Evolutionary conservation across 805 yeast genomes (phyloP).

Genomic region (Scheffersomyces stipitis): DNA sequence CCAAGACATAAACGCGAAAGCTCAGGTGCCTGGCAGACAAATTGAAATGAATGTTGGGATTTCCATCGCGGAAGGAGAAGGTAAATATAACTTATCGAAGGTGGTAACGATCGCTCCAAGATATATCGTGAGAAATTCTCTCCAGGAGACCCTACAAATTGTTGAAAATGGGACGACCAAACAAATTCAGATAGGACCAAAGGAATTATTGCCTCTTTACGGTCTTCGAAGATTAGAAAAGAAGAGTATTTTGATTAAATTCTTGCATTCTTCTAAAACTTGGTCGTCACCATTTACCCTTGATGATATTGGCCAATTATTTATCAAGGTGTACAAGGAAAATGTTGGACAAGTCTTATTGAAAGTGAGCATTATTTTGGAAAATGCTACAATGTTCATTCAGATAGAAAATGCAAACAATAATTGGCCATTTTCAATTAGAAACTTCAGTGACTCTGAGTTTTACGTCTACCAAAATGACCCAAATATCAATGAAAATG

Average conservation of each 20-base stretch:
- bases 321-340: slow-evolving; percentile 64
- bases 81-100: slow-evolving; percentile 74
- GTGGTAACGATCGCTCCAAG: slow-evolving; percentile 82
- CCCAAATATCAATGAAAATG: slow-evolving; percentile 68
- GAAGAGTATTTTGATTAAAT: slow-evolving; percentile 63
- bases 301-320: slow-evolving; percentile 80
- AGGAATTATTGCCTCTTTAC: slow-evolving; percentile 57
- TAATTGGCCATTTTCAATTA: slow-evolving; percentile 89
- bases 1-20: slow-evolving; percentile 57
- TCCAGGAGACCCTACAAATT: slow-evolving; percentile 55
- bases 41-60: slow-evolving; percentile 75
- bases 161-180: slow-evolving; percentile 68
- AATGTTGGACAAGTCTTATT: slow-evolving; percentile 68
- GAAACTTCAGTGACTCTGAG: slow-evolving; percentile 87
- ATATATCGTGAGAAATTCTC: slow-evolving; percentile 66
- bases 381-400: slow-evolving; percentile 78
- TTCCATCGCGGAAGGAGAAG: slow-evolving; percentile 77
- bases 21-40: slow-evolving; percentile 48
- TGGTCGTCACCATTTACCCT: slow-evolving; percentile 91
- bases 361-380: slow-evolving; percentile 73
- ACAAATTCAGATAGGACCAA: slow-evolving; percentile 45
- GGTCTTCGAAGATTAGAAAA: slow-evolving; percentile 54
- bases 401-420: slow-evolving; percentile 69
- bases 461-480: slow-evolving; percentile 84
- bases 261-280: slow-evolving; percentile 52